phyloP scores from a whole-genome alignment of 345 rosid species.

The Linum trigynum region DNA sequence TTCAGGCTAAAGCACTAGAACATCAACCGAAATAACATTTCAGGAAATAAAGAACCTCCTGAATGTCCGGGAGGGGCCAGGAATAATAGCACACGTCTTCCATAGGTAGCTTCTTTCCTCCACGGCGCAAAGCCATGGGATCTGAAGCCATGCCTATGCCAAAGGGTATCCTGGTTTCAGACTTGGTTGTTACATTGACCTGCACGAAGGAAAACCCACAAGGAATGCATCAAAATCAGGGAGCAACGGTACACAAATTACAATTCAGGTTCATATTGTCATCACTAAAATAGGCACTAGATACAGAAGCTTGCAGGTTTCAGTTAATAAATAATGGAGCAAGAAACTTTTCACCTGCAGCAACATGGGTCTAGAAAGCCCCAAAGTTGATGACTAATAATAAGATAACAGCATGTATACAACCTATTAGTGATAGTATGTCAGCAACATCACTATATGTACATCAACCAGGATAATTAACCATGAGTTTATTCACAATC shows the following conservation, averaged over 20 bases:
- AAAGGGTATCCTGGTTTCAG: slow-evolving; percentile 49
- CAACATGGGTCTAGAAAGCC: neutral
- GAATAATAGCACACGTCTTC: slow-evolving; percentile 87
- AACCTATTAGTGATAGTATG: neutral
- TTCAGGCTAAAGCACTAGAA: neutral
- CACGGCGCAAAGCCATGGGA: slow-evolving; percentile 92
- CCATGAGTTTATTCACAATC: neutral
- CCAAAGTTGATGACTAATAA: neutral
- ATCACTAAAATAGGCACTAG: neutral
- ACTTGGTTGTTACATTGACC: slow-evolving; percentile 58
- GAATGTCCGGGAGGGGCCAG: slow-evolving; percentile 84
- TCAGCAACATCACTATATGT: neutral
- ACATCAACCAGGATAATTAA: neutral
- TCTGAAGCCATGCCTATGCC: slow-evolving; percentile 84
- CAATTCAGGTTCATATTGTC: neutral
- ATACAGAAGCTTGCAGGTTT: neutral
- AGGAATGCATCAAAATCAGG: neutral
- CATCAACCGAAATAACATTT: slow-evolving; percentile 10
- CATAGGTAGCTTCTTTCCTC: slow-evolving; percentile 90
- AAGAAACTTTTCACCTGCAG: neutral
- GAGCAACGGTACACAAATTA: neutral
- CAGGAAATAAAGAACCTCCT: slow-evolving; percentile 48
- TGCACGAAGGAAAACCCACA: slow-evolving; percentile 20
- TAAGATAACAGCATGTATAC: neutral
- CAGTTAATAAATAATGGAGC: neutral